A percentile compares a stretch with the other conserved stretches of the same genome.
Conservation (phyloP, 345 rosid genomes). For the Turnera subulata region DNA sequence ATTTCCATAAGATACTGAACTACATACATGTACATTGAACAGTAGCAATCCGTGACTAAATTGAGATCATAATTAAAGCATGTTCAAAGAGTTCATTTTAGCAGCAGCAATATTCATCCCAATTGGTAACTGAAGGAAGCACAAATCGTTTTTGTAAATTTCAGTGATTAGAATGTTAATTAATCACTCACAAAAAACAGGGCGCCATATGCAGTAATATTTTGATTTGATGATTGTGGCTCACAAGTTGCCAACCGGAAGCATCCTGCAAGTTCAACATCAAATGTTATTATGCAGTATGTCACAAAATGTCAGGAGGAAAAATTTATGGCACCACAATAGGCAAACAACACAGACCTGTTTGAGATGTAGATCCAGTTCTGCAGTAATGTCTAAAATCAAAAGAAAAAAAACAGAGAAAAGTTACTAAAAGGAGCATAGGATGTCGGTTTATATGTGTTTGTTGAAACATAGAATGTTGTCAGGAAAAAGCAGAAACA, state of each 20-base stretch:
- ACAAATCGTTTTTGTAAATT: too few relatives aligned
- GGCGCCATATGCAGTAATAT: conserved; percentile 86
- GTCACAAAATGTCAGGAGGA: background rate
- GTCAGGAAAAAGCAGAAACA: conserved; percentile 3
- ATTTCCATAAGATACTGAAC: conserved; percentile 7
- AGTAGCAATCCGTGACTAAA: too few relatives aligned
- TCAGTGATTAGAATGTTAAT: conserved; percentile 9
- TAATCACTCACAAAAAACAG: conserved; percentile 75
- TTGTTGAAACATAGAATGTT: background rate
- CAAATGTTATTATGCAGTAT: conserved; percentile 11
- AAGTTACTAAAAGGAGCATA: conserved; percentile 3
- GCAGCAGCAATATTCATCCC: background rate
- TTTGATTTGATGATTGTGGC: conserved; percentile 72
- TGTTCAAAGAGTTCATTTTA: background rate
- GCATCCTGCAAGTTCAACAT: conserved; percentile 61
- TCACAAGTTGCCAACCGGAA: conserved; percentile 74
- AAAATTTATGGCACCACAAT: background rate
- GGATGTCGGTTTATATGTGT: background rate
- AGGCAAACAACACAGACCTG: conserved; percentile 35
- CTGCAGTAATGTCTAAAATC: conserved; percentile 81
- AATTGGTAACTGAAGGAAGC: background rate
- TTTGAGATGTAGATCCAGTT: conserved; percentile 68
- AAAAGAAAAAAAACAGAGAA: conserved; percentile 3
- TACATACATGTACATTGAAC: conserved; percentile 1
- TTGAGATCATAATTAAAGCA: too few relatives aligned